Conservation (phyloP, 805 yeast genomes). For the Candida montana region DNA sequence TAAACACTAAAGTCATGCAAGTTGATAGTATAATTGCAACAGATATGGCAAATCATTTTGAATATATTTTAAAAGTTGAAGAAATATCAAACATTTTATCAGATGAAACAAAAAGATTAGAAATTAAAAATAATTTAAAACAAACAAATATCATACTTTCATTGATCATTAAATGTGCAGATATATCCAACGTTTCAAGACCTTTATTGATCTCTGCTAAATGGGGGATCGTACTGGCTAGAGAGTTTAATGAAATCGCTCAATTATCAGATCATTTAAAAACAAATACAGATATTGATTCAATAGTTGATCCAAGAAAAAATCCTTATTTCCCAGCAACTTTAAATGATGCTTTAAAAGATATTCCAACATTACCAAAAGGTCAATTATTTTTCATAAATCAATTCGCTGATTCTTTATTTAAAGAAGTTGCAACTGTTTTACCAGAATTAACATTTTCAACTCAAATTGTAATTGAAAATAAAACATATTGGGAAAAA, state of each 20-base stretch:
- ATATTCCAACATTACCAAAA: constrained; percentile 48
- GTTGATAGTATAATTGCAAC: constrained; percentile 65
- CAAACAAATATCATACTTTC: constrained; percentile 47
- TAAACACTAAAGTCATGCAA: constrained; percentile 23
- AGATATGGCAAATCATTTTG: constrained; percentile 88
- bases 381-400: constrained; percentile 82
- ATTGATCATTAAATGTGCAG: constrained; percentile 86
- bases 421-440: constrained; percentile 53
- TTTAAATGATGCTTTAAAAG: constrained; percentile 38
- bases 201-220: constrained; percentile 68
- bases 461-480: constrained; percentile 37
- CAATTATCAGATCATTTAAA: constrained; percentile 39
- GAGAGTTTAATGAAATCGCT: constrained; percentile 71
- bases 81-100: constrained; percentile 23
- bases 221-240: constrained; percentile 79
- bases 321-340: constrained; percentile 30
- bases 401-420: constrained; percentile 75
- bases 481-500: constrained; percentile 4
- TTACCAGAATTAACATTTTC: constrained; percentile 60
- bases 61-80: constrained; percentile 54
- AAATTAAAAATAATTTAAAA: constrained; percentile 15
- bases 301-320: constrained; percentile 15
- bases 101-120: constrained; percentile 9
- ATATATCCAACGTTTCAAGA: constrained; percentile 88
- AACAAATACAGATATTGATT: constrained; percentile 20